A percentile compares a stretch with the other conserved stretches of the same genome.
These are phyloP conservation scores for Tricholoma matsutake DNA, from an alignment of 768 basidiomycete genomes.

Conservation along the genomic window DNA sequence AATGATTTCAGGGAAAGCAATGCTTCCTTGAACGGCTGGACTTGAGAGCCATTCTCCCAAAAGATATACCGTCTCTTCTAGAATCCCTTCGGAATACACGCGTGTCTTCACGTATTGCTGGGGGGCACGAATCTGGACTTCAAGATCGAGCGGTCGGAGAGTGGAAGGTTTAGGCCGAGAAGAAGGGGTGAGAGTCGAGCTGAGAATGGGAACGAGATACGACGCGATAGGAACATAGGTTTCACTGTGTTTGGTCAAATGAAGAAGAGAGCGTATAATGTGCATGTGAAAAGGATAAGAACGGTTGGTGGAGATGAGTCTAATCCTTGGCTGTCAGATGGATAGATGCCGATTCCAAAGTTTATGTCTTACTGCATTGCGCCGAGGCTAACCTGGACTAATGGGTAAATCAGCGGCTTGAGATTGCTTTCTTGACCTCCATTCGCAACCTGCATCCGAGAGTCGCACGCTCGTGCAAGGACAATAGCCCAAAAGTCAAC, in stretches of 20 bases:
- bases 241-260: constrained; percentile 78
- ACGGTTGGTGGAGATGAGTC: constrained; percentile 85
- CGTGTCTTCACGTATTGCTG: constrained; percentile 87
- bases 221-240: constrained; percentile 88
- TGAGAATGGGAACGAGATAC: constrained; percentile 82
- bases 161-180: constrained; percentile 81
- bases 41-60: constrained; percentile 82
- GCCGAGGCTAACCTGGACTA: constrained; percentile 92
- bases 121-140: constrained; percentile 82
- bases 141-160: constrained; percentile 85
- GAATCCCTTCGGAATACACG: constrained; percentile 76
- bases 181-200: constrained; percentile 63
- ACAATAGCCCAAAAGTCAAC: constrained; percentile 96
- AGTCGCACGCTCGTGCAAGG: constrained; percentile 75
- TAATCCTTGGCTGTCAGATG: constrained; percentile 31
- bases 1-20: constrained; percentile 91
- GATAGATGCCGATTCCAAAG: constrained; percentile 9
- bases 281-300: constrained; percentile 96
- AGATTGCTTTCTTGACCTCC: constrained; percentile 70
- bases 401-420: constrained; percentile 87
- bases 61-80: constrained; percentile 78
- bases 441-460: constrained; percentile 46
- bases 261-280: constrained; percentile 81
- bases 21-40: constrained; percentile 68
- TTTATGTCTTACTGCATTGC: constrained; percentile 73